Base-by-base conservation (phyloP, 805 yeast species). In the Metschnikowia chrysomelidarum region DNA sequence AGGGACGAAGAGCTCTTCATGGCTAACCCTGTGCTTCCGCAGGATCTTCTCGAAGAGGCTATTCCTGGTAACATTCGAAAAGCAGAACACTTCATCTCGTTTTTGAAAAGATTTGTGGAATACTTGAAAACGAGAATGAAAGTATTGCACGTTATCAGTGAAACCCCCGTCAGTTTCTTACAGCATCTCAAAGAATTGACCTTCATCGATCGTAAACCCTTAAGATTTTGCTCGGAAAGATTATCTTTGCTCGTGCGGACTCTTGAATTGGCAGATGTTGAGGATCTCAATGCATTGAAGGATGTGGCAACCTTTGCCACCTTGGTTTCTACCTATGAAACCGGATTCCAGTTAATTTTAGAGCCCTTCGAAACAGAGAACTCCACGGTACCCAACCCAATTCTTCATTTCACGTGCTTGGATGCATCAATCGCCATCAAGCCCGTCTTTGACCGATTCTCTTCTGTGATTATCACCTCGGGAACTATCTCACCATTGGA, bases 401-500 rank as follows among this genome's bases (percentile, higher is more conserved):
- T 93, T 4, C 62, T 93, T 52, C 81, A 91, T 51, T 89, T 93
- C 57, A 82, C 96, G 0, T 93, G 99, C 65, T 68, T 93, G 30
- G 99, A 93, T 65, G 98, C 99, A 0, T 87, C 97, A 1, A 93
- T 93, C 49, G 98, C 98, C 3, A 93, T 93, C 47, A 93, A 88
- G 55, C 98, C 99, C 0, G 88, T 93, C 0, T 91, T 93, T 66
- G 98, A 93, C 33, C 73, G 89, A 40, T 93, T 91, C 53, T 80
- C 87, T 6, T 83, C 96, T 0, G 95, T 93, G 8, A 82, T 93
- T 43, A 93, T 93, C 42, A 93, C 99, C 0, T 87, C 96, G 0
- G 99, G 99, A 47, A 93, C 99, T 11, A 93, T 93, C 30, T 91
- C 98, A 0, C 99, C 99, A 1, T 75, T 93, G 57, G 98, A 93